Evolutionary conservation across 1,284 basidiomycete genomes (phyloP).

Genomic region (Xanthoconium separans): DNA sequence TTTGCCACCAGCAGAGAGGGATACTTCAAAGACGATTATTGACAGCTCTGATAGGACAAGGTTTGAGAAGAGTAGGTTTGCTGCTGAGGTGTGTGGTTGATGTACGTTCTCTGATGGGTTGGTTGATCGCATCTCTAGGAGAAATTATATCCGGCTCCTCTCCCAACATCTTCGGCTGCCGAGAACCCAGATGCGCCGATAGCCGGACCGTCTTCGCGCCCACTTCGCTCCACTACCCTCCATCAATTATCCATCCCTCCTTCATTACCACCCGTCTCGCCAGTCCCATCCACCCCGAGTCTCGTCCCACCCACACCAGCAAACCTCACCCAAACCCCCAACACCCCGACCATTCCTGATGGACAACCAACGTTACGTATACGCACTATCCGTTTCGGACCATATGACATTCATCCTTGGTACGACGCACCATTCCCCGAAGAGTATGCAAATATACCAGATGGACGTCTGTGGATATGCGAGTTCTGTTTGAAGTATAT

Average conservation of each 20-base stretch:
- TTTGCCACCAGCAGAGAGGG: conserved; percentile 69
- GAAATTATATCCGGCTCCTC: conserved; percentile 49
- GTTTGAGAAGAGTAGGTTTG: conserved; percentile 71
- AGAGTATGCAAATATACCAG: conserved; percentile 92
- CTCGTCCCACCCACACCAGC: conserved; percentile 36
- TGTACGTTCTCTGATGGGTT: neutral
- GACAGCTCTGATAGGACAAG: conserved; percentile 65
- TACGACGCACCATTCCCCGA: conserved; percentile 99
- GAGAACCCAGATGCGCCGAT: conserved; percentile 45
- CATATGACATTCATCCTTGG: conserved; percentile 97
- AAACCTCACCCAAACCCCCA: conserved; percentile 29
- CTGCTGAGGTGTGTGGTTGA: conserved; percentile 61
- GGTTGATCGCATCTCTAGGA: conserved; percentile 39
- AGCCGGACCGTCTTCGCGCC: conserved; percentile 60
- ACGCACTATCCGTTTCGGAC: conserved; percentile 89
- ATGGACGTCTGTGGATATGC: conserved; percentile 95
- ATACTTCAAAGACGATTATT: conserved; percentile 73
- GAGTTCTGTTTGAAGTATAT: conserved; percentile 99
- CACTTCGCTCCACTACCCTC: conserved; percentile 56
- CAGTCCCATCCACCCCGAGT: conserved; percentile 41
- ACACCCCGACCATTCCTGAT: conserved; percentile 24
- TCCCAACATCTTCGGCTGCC: conserved; percentile 32
- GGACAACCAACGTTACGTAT: conserved; percentile 61
- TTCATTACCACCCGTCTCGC: conserved; percentile 29
- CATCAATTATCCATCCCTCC: conserved; percentile 39